phyloP scores from a whole-genome alignment of 164 flowering plant species.

The Nelumbo lutea region DNA sequence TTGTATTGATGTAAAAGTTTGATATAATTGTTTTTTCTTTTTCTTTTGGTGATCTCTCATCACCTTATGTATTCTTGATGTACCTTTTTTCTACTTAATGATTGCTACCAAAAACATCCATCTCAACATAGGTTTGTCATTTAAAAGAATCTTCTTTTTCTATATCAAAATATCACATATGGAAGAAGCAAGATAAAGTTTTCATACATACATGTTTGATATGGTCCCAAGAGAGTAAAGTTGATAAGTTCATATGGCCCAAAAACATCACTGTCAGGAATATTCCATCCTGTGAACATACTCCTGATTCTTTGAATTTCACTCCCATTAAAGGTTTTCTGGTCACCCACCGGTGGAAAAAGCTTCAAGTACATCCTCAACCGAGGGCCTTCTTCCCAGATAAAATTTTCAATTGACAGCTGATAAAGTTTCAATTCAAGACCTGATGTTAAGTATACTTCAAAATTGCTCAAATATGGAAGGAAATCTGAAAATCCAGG shows the following conservation, averaged over 20 bases:
- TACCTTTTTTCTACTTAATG: neutral
- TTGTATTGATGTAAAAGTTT: too few species aligned
- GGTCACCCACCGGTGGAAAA: slow-evolving; percentile 42
- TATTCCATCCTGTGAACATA: slow-evolving; percentile 63
- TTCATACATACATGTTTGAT: slow-evolving; percentile 46
- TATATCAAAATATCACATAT: neutral
- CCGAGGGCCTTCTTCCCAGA: slow-evolving; percentile 77
- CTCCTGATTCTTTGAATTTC: slow-evolving; percentile 51
- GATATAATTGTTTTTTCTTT: too few species aligned
- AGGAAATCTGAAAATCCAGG: slow-evolving; percentile 68
- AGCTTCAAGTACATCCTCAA: slow-evolving; percentile 59
- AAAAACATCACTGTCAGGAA: slow-evolving; percentile 51
- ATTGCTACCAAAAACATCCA: too few species aligned
- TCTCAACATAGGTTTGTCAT: too few species aligned
- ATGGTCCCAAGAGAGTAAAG: slow-evolving; percentile 51
- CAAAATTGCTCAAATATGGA: slow-evolving; percentile 41
- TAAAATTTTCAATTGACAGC: slow-evolving; percentile 34
- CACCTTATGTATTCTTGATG: too few species aligned
- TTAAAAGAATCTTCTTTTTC: too few species aligned
- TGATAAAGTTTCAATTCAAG: slow-evolving; percentile 49
- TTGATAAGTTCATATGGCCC: slow-evolving; percentile 82
- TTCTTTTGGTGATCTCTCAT: too few species aligned
- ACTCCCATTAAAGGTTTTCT: slow-evolving; percentile 42
- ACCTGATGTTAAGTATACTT: slow-evolving; percentile 43
- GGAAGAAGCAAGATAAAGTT: neutral